Evolutionary conservation across 257 asterid species (phyloP), one percentile per base, ranked within the genome.

Genomic region (Rubia yunnanensis): DNA sequence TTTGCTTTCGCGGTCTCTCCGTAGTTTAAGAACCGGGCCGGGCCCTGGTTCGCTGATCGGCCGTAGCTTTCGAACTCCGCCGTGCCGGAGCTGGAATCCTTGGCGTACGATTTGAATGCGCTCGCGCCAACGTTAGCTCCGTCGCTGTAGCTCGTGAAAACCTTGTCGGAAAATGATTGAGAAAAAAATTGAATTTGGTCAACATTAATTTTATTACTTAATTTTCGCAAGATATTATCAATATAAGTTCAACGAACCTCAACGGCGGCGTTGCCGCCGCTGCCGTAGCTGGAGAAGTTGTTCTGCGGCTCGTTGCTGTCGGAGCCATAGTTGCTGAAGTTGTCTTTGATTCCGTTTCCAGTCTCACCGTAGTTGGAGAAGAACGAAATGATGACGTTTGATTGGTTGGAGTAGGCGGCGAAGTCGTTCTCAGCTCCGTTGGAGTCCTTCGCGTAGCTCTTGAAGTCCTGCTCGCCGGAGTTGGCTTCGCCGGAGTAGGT

Each of bases 101-200:
- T 85, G 18, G 76, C 85, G 67, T 91, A 88, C 10, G 87, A 83
- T 3, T 70, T 65, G 70, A 91, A 91, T 0, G 60, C 50, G 76
- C 88, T 96, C 66, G 78, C 90, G 0, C 97, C 97, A 28, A 86
- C 92, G 32, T 86, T 88, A 24, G 95, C 44, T 31, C 82, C 80
- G 35, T 86, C 91, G 55, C 96, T 79, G 74, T 88, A 91, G 28
- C 24, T 76, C 14, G 18, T 77, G 88, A 92, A 92, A 22, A 69
- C n/a, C n/a, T n/a, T n/a, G n/a, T n/a, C n/a, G n/a, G n/a, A n/a
- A n/a, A n/a, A n/a, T n/a, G n/a, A n/a, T n/a, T n/a, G n/a, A n/a
- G n/a, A n/a, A n/a, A n/a, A n/a, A n/a, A n/a, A n/a, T n/a, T n/a
- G n/a, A n/a, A n/a, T n/a, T n/a, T n/a, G n/a, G n/a, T n/a, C n/a